These are phyloP conservation scores for Pseudovirgaria hyperparasitica DNA, from an alignment of 2,329 filamentous ascomycete species.

Conservation along the genomic window DNA sequence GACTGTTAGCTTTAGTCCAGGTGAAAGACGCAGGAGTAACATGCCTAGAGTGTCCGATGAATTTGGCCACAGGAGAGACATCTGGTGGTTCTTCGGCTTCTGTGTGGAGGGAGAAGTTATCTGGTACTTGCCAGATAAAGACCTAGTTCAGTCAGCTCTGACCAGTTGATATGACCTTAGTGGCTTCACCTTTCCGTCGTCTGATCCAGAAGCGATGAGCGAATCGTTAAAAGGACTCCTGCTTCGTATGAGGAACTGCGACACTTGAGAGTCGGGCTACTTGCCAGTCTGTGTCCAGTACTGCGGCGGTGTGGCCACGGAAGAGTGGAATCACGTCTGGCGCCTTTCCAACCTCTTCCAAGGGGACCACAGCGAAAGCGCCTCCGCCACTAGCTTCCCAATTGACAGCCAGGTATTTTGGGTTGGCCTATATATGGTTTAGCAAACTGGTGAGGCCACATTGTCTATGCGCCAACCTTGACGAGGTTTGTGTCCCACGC, in stretches of 20 bases:
- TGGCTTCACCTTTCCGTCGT: conserved; percentile 69
- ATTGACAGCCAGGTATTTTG: conserved; percentile 92
- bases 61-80: conserved; percentile 66
- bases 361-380: conserved; percentile 89
- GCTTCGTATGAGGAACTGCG: conserved; percentile 5
- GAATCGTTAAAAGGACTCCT: conserved; percentile 96
- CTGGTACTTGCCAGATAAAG: conserved; percentile 89
- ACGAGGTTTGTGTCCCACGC: conserved; percentile 98
- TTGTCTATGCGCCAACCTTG: conserved; percentile 52
- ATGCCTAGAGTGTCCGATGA: conserved; percentile 77
- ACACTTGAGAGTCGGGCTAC: conserved; percentile 4
- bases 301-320: conserved; percentile 86
- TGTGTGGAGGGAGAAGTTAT: conserved; percentile 71
- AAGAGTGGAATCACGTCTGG: conserved; percentile 92
- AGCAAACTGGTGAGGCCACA: conserved; percentile 16
- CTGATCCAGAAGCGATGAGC: conserved; percentile 83
- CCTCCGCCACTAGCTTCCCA: conserved; percentile 95
- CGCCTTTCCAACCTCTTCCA: conserved; percentile 77
- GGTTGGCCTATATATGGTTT: conserved; percentile 58
- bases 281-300: conserved; percentile 94
- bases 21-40: conserved; percentile 10
- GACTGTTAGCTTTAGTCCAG: conserved; percentile 8
- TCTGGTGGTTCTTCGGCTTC: conserved; percentile 75
- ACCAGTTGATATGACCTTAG: not conserved
- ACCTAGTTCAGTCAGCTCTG: conserved; percentile 35